Base-by-base conservation (phyloP, 345 rosid genomes). In the Dipteronia dyeriana region DNA sequence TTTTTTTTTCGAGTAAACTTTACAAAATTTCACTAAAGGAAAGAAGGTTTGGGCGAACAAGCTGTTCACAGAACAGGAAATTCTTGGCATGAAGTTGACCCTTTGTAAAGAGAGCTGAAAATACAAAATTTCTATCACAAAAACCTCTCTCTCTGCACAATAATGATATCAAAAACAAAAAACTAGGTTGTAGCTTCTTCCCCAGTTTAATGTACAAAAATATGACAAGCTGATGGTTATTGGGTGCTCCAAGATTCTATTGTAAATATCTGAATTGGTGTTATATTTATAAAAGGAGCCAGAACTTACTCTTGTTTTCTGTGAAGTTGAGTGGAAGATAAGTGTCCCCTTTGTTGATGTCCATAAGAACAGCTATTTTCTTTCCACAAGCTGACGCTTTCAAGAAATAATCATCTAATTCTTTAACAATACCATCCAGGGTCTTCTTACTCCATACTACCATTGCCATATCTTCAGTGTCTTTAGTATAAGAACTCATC, bases 331-430 rank as follows among this genome's bases (percentile, higher is more conserved):
- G 86, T 26, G 88, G 90, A 65, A 84, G 79, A 75, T 83, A 80
- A 79, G 81, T 78, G 81, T 81, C 91, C 75, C 84, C 85, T 68
- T 79, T 82, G 76, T 83, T 85, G 76, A 90, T 71, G 80, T 93
- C 93, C 80, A 92, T 65, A 10, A 95, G 86, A 79, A 95, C 86
- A 76, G 91, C 91, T 51, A 95, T 85, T 83, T 91, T 94, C 80
- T 88, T 90, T 34, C 86, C 88, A 71, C 92, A 82, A 72, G 90
- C 92, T 2, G 93, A 95, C 69, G 97, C 97, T 83, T 90, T 91
- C 57, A 95, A 87, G 88, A 91, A 95, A 83, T 90, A 88, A 73
- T 93, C 99, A 87, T 95, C 99, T 78, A 95, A 83, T 77, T 91
- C 92, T 85, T 86, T 90, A 38, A 85, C 77, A 73, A 95, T 90